Evolutionary conservation across 352 stramenopile genomes (phyloP).

Genomic region (Phytophthora sp.): DNA sequence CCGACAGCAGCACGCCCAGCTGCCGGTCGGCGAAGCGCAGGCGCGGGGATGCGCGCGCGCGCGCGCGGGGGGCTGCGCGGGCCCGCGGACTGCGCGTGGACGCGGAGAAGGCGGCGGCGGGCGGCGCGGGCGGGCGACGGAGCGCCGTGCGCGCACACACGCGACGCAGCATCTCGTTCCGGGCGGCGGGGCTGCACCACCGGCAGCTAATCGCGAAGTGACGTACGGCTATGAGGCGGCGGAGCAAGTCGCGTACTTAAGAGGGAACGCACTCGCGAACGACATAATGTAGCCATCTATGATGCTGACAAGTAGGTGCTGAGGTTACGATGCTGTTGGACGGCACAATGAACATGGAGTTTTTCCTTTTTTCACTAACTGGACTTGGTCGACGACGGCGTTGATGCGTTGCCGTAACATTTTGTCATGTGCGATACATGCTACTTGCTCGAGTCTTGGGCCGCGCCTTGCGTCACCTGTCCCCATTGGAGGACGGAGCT

Average conservation of each 20-base stretch:
- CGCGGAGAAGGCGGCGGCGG: slow-evolving; percentile 3
- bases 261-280: too few relatives aligned
- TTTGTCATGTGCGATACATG: too few relatives aligned
- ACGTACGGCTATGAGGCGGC: slow-evolving; percentile 10
- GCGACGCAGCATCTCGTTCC: slow-evolving; percentile 41
- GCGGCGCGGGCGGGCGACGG: not conserved
- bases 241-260: too few relatives aligned
- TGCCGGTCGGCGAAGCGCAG: slow-evolving; percentile 36
- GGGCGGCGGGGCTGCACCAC: slow-evolving; percentile 11
- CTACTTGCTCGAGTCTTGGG: not conserved
- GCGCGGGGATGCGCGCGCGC: not conserved
- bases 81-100: not conserved
- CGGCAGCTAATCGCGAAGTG: not conserved
- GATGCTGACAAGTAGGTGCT: too few relatives aligned
- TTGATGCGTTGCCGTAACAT: too few relatives aligned
- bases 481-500: not conserved
- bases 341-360: too few relatives aligned
- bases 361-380: too few relatives aligned
- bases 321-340: too few relatives aligned
- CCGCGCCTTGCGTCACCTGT: not conserved
- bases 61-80: not conserved
- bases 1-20: slow-evolving; percentile 44
- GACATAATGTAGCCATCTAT: too few relatives aligned
- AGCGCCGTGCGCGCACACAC: slow-evolving; percentile 11
- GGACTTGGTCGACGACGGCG: too few relatives aligned